Percentiles rank a stretch among this genome's conserved stretches.
These are phyloP conservation scores for Vaccinium darrowii DNA, from an alignment of 148 eudicot genomes.

Conservation along the genomic window DNA sequence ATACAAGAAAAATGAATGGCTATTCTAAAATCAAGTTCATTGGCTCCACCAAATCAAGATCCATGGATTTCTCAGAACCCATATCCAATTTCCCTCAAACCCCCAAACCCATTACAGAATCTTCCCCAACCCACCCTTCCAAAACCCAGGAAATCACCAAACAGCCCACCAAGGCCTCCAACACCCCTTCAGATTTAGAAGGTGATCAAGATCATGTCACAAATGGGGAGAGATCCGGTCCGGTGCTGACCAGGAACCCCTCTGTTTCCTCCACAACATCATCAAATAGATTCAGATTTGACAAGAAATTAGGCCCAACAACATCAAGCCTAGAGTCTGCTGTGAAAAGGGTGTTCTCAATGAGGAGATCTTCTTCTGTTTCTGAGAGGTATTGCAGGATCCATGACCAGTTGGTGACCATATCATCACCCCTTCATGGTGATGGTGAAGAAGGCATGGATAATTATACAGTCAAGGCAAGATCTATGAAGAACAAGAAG, in stretches of 20 bases:
- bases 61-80: conserved; percentile 32
- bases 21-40: conserved; percentile 28
- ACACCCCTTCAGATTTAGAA: conserved; percentile 1
- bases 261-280: conserved; percentile 25
- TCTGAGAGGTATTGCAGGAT: conserved; percentile 45
- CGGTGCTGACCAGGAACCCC: conserved; percentile 24
- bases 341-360: conserved; percentile 41
- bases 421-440: conserved; percentile 19
- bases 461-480: conserved; percentile 5
- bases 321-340: conserved; percentile 22
- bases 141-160: conserved; percentile 10
- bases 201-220: conserved; percentile 10
- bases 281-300: conserved; percentile 18
- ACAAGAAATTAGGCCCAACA: conserved; percentile 14
- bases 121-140: conserved; percentile 10
- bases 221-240: conserved; percentile 11
- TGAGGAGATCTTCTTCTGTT: conserved; percentile 49
- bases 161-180: conserved; percentile 12
- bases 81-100: not conserved
- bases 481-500: conserved; percentile 23
- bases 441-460: conserved; percentile 12
- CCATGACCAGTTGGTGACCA: conserved; percentile 35
- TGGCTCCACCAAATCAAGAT: conserved; percentile 29
- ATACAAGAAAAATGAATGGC: conserved; percentile 24
- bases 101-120: conserved; percentile 16